These are phyloP conservation scores for Sisymbrium altissimum DNA, from an alignment of 345 rosid species.

Conservation along the genomic window DNA sequence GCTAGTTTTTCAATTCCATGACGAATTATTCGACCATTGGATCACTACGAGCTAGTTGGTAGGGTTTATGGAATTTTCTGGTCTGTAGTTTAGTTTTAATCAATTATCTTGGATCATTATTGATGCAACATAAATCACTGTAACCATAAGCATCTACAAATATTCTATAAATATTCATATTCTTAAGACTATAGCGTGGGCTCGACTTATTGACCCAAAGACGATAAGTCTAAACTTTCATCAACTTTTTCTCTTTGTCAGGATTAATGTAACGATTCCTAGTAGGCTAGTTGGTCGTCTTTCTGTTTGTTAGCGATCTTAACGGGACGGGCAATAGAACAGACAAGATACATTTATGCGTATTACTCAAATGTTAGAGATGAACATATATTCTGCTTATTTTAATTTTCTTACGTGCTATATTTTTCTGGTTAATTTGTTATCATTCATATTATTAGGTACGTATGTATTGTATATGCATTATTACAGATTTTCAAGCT, in stretches of 20 bases:
- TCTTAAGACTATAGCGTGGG: background rate
- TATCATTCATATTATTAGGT: background rate
- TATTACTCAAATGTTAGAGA: background rate
- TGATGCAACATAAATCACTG: background rate
- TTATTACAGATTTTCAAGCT: background rate
- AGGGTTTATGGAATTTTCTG: background rate
- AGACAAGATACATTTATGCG: background rate
- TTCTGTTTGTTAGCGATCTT: background rate
- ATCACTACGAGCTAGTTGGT: background rate
- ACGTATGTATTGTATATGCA: background rate
- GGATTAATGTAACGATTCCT: constrained; percentile 24
- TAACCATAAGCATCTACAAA: background rate
- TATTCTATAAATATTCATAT: background rate
- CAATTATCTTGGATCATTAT: constrained; percentile 4
- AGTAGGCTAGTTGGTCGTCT: constrained; percentile 16
- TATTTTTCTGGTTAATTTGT: too few relatives aligned
- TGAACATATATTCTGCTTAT: background rate
- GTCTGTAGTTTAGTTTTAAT: background rate
- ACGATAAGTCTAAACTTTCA: constrained; percentile 17
- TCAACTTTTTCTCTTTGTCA: constrained; percentile 26
- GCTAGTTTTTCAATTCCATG: background rate
- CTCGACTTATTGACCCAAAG: constrained; percentile 12
- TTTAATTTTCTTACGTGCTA: too few relatives aligned
- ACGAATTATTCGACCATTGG: background rate
- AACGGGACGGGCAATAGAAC: background rate